Conservation (phyloP, 345 rosid species). For the Populus euphratica region DNA sequence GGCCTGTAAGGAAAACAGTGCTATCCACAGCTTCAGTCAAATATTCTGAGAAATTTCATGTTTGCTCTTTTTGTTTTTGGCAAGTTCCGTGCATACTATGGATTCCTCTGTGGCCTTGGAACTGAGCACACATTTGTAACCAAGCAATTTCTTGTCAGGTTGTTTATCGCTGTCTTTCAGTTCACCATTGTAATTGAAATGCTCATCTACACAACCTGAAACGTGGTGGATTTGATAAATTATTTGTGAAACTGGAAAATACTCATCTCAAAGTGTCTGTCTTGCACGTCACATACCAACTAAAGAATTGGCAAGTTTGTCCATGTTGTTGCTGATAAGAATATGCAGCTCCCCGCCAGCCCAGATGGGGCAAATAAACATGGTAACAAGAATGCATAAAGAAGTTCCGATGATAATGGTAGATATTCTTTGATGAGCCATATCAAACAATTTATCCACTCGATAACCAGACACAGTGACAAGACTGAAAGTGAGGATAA, state of each 20-base stretch:
- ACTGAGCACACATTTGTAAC: conserved; percentile 41
- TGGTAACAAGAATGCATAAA: conserved; percentile 32
- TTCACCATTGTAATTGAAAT: conserved; percentile 22
- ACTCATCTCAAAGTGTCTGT: background rate
- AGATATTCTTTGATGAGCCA: conserved; percentile 37
- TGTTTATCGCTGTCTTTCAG: conserved; percentile 9
- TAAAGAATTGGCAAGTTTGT: conserved; percentile 37
- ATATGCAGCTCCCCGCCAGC: conserved; percentile 36
- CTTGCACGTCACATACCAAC: conserved; percentile 25
- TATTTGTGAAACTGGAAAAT: background rate
- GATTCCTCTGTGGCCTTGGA: conserved; percentile 50
- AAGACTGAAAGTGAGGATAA: conserved; percentile 45
- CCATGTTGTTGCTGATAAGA: conserved; percentile 31
- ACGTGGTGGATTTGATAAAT: background rate
- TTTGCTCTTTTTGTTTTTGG: background rate
- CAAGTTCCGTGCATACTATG: conserved; percentile 28
- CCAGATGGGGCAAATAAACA: conserved; percentile 43
- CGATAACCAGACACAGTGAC: conserved; percentile 40
- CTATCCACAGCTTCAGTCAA: background rate
- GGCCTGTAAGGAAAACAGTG: conserved; percentile 21
- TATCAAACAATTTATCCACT: conserved; percentile 26
- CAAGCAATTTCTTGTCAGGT: conserved; percentile 24
- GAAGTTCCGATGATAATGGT: conserved; percentile 39
- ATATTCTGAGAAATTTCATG: background rate
- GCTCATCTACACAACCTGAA: conserved; percentile 40